Percentiles rank a stretch among this genome's conserved stretches.
Conservation (phyloP, 163 green algal genomes). For the Prototheca wickerhamii region DNA sequence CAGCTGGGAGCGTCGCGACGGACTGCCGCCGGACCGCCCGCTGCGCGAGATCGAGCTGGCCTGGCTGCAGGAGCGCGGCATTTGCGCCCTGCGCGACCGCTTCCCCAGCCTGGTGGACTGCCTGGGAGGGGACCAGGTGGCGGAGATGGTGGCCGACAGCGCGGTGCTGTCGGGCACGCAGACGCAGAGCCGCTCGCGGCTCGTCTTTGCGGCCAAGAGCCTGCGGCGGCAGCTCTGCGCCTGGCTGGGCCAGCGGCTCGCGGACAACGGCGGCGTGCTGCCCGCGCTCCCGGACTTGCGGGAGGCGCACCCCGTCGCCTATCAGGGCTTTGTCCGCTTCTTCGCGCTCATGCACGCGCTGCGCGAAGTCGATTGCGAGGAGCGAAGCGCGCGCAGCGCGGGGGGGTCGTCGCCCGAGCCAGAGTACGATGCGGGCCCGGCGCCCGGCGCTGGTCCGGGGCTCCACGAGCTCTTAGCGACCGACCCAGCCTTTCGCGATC, state of each 20-base stretch:
- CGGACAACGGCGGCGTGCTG: neutral
- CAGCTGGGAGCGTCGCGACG: too few species aligned
- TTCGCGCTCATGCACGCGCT: neutral
- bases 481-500: too few species aligned
- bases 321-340: neutral
- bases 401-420: neutral
- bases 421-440: neutral
- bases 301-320: neutral
- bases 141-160: neutral
- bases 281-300: neutral
- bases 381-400: neutral
- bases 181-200: too few species aligned
- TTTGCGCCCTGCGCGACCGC: neutral
- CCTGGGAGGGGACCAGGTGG: neutral
- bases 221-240: slow-evolving; percentile 6
- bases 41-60: too few species aligned
- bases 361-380: neutral
- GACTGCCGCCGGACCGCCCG: too few species aligned
- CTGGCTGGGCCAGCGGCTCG: neutral
- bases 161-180: neutral
- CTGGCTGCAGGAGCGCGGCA: too few species aligned
- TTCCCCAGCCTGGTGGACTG: neutral
- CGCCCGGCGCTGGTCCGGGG: too few species aligned
- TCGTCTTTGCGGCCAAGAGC: slow-evolving; percentile 6
- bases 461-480: too few species aligned